Percentiles rank a stretch among this genome's conserved stretches.
phyloP scores from a whole-genome alignment of 108 stramenopile species.

The Nitzschia sp. region DNA sequence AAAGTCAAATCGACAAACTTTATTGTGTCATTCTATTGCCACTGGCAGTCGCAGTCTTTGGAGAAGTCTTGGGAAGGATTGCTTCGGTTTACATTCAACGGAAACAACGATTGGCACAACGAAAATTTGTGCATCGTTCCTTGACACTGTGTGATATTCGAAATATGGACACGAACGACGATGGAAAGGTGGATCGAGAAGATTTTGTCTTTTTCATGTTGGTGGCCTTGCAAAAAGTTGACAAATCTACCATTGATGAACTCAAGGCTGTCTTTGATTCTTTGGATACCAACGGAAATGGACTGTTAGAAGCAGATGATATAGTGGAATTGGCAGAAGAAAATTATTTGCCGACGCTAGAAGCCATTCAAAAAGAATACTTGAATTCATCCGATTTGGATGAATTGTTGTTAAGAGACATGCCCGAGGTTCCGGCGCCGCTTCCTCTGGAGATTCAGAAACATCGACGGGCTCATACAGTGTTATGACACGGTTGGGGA shows the following conservation, averaged over 20 bases:
- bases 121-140: conserved; percentile 41
- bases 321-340: conserved; percentile 10
- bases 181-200: conserved; percentile 48
- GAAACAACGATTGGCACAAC: conserved; percentile 21
- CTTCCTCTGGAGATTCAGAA: background rate
- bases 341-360: conserved; percentile 3
- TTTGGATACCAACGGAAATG: conserved; percentile 24
- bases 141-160: conserved; percentile 49
- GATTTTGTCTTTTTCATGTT: conserved; percentile 62
- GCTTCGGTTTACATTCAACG: conserved; percentile 40
- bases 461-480: background rate
- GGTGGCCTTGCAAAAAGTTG: conserved; percentile 62
- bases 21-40: conserved; percentile 57
- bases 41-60: conserved; percentile 57
- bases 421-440: background rate
- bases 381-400: background rate
- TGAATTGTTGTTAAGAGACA: background rate
- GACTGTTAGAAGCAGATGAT: conserved; percentile 9
- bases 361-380: conserved; percentile 1
- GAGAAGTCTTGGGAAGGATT: conserved; percentile 45
- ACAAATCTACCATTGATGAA: conserved; percentile 14
- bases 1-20: conserved; percentile 6
- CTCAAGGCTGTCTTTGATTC: conserved; percentile 16
- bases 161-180: conserved; percentile 46
- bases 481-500: too few relatives aligned